Evolutionary conservation across 208 protist species (phyloP).

Genomic region (Leishmania lainsoni): DNA sequence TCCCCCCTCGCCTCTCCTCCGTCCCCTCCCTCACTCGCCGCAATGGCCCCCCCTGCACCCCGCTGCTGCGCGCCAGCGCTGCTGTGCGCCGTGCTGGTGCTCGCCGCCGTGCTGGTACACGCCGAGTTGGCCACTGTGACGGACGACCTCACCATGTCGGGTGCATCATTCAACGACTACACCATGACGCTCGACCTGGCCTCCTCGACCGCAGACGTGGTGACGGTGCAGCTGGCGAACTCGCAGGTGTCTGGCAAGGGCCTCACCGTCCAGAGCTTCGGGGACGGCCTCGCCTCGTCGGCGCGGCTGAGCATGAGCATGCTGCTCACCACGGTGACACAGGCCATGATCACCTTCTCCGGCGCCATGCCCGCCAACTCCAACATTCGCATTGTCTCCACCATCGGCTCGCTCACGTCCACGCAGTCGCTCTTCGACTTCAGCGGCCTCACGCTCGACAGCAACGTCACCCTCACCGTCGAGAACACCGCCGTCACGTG

Average conservation of each 20-base stretch:
- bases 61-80: constrained; percentile 19
- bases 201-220: constrained; percentile 2
- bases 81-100: constrained; percentile 26
- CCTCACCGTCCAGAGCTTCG: constrained; percentile 7
- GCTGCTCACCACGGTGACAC: constrained; percentile 5
- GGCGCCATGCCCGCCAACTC: constrained; percentile 22
- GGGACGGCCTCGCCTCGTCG: background rate
- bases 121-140: constrained; percentile 2
- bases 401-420: constrained; percentile 12
- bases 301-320: constrained; percentile 22
- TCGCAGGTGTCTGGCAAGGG: constrained; percentile 21
- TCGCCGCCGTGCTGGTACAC: constrained; percentile 20
- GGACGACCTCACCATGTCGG: constrained; percentile 7
- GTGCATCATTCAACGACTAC: constrained; percentile 14
- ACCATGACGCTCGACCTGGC: constrained; percentile 17
- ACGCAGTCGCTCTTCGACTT: constrained; percentile 32
- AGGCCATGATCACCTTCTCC: constrained; percentile 10
- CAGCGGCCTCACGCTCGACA: constrained; percentile 12
- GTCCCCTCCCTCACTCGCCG: background rate
- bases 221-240: constrained; percentile 20
- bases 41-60: background rate
- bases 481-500: constrained; percentile 19
- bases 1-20: background rate
- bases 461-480: constrained; percentile 18
- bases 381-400: constrained; percentile 26